These are phyloP conservation scores for Abelmoschus esculentus DNA, from an alignment of 345 rosid species.

Conservation along the genomic window DNA sequence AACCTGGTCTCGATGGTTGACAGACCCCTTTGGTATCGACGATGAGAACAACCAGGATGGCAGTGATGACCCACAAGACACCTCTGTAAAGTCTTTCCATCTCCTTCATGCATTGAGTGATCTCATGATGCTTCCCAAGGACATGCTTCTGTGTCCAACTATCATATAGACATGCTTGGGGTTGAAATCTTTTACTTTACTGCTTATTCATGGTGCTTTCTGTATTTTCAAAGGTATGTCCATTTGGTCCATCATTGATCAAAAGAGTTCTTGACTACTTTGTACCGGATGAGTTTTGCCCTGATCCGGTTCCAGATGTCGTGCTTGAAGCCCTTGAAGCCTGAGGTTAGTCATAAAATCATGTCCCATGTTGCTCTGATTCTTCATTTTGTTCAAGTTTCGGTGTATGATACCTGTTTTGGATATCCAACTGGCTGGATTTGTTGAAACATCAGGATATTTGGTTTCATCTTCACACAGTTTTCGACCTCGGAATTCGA, in stretches of 20 bases:
- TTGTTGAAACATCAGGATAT: too few relatives aligned
- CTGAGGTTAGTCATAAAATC: conserved; percentile 48
- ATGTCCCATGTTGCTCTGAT: not conserved
- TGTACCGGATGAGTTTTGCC: conserved; percentile 81
- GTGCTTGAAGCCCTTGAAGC: conserved; percentile 70
- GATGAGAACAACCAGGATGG: conserved; percentile 33
- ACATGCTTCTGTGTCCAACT: conserved; percentile 62
- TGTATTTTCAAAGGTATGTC: conserved; percentile 61
- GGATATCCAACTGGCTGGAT: too few relatives aligned
- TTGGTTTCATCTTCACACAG: too few relatives aligned
- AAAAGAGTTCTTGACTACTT: conserved; percentile 66
- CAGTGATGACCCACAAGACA: conserved; percentile 31
- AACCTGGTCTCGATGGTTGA: conserved; percentile 95
- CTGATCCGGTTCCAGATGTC: conserved; percentile 70
- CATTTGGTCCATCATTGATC: conserved; percentile 72
- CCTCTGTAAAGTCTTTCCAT: conserved; percentile 63
- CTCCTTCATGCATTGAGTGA: conserved; percentile 88
- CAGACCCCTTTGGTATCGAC: conserved; percentile 73
- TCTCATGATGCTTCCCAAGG: conserved; percentile 99
- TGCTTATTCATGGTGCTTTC: conserved; percentile 8
- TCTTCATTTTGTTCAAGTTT: too few relatives aligned
- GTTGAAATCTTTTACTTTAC: not conserved
- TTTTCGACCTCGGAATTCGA: conserved; percentile 65
- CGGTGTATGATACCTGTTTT: too few relatives aligned
- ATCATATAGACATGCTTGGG: conserved; percentile 13